phyloP scores from a whole-genome alignment of 1,139 yeast species.

The Tardiomyces digboiensis region DNA sequence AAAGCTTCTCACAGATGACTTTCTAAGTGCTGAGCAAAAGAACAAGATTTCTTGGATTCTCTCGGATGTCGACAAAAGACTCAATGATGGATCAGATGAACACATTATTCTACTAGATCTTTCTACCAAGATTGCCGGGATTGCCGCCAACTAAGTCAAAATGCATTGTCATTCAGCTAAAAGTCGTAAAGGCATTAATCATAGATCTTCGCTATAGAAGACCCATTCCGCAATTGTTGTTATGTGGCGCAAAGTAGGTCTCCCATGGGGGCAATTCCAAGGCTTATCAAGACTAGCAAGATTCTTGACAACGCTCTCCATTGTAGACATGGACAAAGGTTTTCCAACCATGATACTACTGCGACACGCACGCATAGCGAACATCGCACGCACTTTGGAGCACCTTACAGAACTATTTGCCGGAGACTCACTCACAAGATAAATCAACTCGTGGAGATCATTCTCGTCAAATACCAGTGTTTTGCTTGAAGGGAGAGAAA shows the following conservation, averaged over 20 bases:
- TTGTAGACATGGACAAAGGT: slow-evolving; percentile 43
- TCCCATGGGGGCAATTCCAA: slow-evolving; percentile 99
- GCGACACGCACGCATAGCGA: slow-evolving; percentile 94
- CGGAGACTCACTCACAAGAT: slow-evolving; percentile 37
- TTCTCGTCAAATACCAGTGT: slow-evolving; percentile 48
- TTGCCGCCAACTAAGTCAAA: background rate
- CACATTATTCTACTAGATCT: slow-evolving; percentile 74
- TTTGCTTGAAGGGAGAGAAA: slow-evolving; percentile 67
- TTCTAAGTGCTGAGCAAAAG: slow-evolving; percentile 46
- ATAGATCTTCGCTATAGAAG: background rate
- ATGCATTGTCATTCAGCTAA: background rate
- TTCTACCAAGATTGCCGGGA: slow-evolving; percentile 38
- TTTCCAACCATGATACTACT: slow-evolving; percentile 92
- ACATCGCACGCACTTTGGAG: slow-evolving; percentile 69
- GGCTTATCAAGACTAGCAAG: slow-evolving; percentile 76
- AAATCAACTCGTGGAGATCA: slow-evolving; percentile 72
- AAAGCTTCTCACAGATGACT: slow-evolving; percentile 48
- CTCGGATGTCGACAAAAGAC: slow-evolving; percentile 65
- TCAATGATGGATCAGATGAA: slow-evolving; percentile 87
- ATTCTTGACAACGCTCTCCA: slow-evolving; percentile 60
- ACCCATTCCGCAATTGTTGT: slow-evolving; percentile 33
- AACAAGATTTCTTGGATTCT: slow-evolving; percentile 53
- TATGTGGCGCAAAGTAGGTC: slow-evolving; percentile 93
- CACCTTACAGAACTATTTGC: slow-evolving; percentile 41
- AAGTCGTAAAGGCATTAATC: background rate